Base-by-base conservation (phyloP, 164 flowering plant genomes). In the Vitis vinifera region DNA sequence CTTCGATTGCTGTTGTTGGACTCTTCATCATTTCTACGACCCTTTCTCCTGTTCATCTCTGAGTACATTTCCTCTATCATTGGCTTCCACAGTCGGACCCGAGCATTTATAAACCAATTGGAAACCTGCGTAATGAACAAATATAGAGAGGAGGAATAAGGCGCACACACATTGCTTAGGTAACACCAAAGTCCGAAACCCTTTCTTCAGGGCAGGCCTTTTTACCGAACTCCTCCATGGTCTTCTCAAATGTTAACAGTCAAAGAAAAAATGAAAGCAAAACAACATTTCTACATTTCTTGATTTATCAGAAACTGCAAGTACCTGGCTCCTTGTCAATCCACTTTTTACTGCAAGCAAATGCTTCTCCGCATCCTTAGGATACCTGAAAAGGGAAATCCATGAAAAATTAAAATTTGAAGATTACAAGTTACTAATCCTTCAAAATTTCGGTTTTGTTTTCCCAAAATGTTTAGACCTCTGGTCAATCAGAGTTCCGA, bases 281-380 rank as follows among this genome's bases (percentile, higher is more conserved):
- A 23, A 23, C 27, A 23, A 23, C 27, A 23, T 23, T 23, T 23
- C 0, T 23, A 23, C 27, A 23, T 23, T 23, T 23, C 27, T 23
- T 23, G 47, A 15, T 63, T 8, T 52, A n/a, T 2, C 44, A 6
- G 19, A 14, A 17, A 12, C 23, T 11, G 16, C 53, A 17, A 63
- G 57, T 82, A 93, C 99, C 97, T 95, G 99, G 76, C 82, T 91
- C 79, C 97, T 85, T n/a, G 99, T 89, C 75, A 95, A 77, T 62
- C 99, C 99, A 76, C 99, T 95, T 76, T 80, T 86, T 16, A 89
- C 69, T 14, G 99, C 97, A 55, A 95, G 93, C 73, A 93, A 71
- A 68, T 95, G 96, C 86, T 95, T 95, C 85, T 95, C 98, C 23
- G 97, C 82, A 76, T 95, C 99, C 69, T 91, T 95, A 9, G 99